Conservation (phyloP, 345 rosid genomes). For the Anacardium occidentale region DNA sequence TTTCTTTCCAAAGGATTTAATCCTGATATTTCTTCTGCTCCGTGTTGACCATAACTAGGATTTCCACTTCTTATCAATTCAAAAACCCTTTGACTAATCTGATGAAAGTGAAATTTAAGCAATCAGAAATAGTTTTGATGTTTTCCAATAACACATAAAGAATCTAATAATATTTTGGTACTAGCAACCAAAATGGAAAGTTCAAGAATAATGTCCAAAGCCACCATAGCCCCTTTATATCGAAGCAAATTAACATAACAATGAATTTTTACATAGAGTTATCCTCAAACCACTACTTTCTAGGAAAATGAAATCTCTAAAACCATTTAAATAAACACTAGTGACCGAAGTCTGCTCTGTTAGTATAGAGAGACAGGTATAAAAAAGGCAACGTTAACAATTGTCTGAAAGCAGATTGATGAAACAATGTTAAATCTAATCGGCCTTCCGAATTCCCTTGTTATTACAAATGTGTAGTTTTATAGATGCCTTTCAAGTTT, state of each 20-base stretch:
- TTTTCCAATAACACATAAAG: neutral
- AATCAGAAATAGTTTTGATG: conserved; percentile 12
- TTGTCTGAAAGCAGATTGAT: neutral
- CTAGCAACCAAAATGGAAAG: neutral
- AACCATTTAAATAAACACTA: neutral
- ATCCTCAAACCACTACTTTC: neutral
- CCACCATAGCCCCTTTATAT: no score
- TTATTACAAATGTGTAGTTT: neutral
- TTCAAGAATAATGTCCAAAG: neutral
- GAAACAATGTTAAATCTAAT: neutral
- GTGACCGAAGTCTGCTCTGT: neutral
- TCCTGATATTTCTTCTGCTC: conserved; percentile 37
- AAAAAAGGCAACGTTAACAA: neutral
- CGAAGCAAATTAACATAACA: neutral
- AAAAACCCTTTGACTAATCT: conserved; percentile 90
- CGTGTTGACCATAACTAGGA: conserved; percentile 33
- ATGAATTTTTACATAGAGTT: neutral
- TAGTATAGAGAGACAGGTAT: neutral
- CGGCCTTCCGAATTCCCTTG: conserved; percentile 2
- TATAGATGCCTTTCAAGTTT: neutral
- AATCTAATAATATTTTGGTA: neutral
- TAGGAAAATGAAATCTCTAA: neutral
- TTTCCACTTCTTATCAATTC: conserved; percentile 61
- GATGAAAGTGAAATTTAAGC: conserved; percentile 26
- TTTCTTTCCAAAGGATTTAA: conserved; percentile 32